Base-by-base conservation (phyloP, 768 basidiomycete genomes). In the Sporobolomyces pararoseus region DNA sequence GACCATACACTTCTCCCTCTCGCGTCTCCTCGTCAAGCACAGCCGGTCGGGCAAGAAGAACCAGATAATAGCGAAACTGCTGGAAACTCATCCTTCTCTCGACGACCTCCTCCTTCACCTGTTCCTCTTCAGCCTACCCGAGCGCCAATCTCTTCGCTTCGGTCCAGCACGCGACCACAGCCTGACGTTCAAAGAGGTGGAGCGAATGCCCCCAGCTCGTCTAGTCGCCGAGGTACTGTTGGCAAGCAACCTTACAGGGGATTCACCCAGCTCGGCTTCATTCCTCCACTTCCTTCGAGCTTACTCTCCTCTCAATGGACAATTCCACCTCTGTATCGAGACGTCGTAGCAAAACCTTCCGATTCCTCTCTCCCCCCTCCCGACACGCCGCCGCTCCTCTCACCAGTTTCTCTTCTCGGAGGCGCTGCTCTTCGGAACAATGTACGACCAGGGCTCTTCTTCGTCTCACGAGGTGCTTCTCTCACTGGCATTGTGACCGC, bases 261-360 rank as follows among this genome's bases (percentile, higher is more conserved):
- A 42, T 42, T 17, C 10, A 42, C 39, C 39, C 17, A 42, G 39
- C 39, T 42, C 39, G 39, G 10, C 39, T 42, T 42, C 76, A 85
- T 92, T 4, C 91, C 91, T 14, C 87, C 84, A 59, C 90, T 95
- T 75, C 91, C 91, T n/a, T 82, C 93, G 63, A 88, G 89, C 32
- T 85, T 88, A 0, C 89, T 95, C 63, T 89, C 91, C 34, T 89
- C 93, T 76, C 90, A 92, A 49, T 95, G 90, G 79, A 85, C 91
- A 66, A 95, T 95, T 60, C 91, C 91, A 12, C 91, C 91, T 1
- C 90, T 90, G 69, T 95, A 95, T 79, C 31, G 52, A 21, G 84
- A 86, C 17, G 83, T 86, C 49, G 90, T 91, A 31, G 29, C 31
- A 16, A 47, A 27, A 5, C n/a, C 44, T 21, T 12, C 12, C 39